Percentiles rank a stretch among this genome's conserved stretches.
Conservation (phyloP, 495 filamentous ascomycete species). For the Niebla homalea region DNA sequence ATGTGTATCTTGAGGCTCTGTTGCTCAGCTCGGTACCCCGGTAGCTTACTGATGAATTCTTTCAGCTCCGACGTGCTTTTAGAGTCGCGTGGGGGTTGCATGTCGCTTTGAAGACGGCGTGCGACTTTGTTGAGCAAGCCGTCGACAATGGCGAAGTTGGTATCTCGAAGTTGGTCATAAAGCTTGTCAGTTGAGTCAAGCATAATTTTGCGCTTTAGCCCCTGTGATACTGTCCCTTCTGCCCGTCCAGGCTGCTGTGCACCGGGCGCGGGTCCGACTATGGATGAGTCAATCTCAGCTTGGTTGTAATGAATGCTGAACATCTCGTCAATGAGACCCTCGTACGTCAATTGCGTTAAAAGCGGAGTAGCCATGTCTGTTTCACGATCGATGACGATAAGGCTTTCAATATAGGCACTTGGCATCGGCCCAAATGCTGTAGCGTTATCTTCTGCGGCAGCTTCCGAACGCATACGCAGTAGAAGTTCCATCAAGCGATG, state of each 20-base stretch:
- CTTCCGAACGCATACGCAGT: conserved; percentile 84
- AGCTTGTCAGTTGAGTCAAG: conserved; percentile 83
- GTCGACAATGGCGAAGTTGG: conserved; percentile 91
- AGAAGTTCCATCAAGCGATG: conserved; percentile 78
- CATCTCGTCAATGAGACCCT: conserved; percentile 89
- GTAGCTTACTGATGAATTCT: conserved; percentile 83
- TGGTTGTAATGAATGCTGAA: conserved; percentile 81
- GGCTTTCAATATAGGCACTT: conserved; percentile 70
- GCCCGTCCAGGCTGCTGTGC: conserved; percentile 42
- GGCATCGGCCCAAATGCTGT: conserved; percentile 62
- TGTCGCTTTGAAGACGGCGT: conserved; percentile 72
- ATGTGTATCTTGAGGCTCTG: conserved; percentile 86
- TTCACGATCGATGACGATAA: conserved; percentile 92
- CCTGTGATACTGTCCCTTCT: conserved; percentile 38
- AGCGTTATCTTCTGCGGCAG: conserved; percentile 59
- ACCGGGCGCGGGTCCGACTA: conserved; percentile 60
- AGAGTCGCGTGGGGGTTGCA: conserved; percentile 75
- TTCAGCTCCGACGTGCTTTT: conserved; percentile 82
- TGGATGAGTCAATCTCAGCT: conserved; percentile 82
- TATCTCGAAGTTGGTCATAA: conserved; percentile 76
- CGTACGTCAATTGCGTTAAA: conserved; percentile 92
- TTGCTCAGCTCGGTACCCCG: conserved; percentile 85
- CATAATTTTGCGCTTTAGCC: conserved; percentile 78
- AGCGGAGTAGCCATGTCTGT: conserved; percentile 84
- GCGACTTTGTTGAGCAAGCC: conserved; percentile 82